phyloP scores from a whole-genome alignment of 2,329 filamentous ascomycete genomes.

The Ustilaginoidea virens region DNA sequence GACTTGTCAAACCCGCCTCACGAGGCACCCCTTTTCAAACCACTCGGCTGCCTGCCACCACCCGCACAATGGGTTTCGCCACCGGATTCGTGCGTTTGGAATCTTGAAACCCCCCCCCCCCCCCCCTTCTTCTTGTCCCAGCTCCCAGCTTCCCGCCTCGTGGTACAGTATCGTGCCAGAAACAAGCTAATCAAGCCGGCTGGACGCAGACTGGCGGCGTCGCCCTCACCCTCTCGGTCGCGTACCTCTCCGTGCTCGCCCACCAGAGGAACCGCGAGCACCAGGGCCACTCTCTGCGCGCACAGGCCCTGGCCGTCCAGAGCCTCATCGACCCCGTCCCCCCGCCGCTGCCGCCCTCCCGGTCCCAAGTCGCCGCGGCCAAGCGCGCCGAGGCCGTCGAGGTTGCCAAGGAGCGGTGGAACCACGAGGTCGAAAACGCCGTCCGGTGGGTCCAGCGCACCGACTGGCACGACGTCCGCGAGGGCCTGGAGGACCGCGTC shows the following conservation, averaged over 20 bases:
- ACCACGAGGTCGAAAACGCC: constrained; percentile 52
- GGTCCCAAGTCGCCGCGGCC: constrained; percentile 33
- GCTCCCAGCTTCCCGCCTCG: too few relatives aligned
- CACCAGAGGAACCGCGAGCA: constrained; percentile 52
- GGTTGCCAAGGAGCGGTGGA: constrained; percentile 63
- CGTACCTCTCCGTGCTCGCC: constrained; percentile 56
- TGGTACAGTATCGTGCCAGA: too few relatives aligned
- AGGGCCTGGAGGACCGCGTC: constrained; percentile 36
- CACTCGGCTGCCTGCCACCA: too few relatives aligned
- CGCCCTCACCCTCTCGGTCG: constrained; percentile 56
- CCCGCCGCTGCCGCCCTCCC: constrained; percentile 30
- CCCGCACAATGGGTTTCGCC: constrained; percentile 51
- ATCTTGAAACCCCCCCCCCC: neutral
- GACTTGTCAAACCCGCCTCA: too few relatives aligned
- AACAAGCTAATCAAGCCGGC: constrained; percentile 1
- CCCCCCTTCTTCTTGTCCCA: too few relatives aligned
- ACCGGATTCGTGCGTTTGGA: constrained; percentile 61
- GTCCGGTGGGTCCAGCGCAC: constrained; percentile 50
- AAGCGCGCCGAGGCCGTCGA: constrained; percentile 44
- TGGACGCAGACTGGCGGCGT: constrained; percentile 51
- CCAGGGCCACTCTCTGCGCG: constrained; percentile 40
- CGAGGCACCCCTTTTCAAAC: constrained; percentile 1
- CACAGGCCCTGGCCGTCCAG: constrained; percentile 39
- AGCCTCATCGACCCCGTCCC: constrained; percentile 33
- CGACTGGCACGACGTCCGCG: constrained; percentile 48